Evolutionary conservation across 768 basidiomycete species (phyloP), one percentile per base, ranked within the genome.

Genomic region (Tylopilus vinaceipallidus): DNA sequence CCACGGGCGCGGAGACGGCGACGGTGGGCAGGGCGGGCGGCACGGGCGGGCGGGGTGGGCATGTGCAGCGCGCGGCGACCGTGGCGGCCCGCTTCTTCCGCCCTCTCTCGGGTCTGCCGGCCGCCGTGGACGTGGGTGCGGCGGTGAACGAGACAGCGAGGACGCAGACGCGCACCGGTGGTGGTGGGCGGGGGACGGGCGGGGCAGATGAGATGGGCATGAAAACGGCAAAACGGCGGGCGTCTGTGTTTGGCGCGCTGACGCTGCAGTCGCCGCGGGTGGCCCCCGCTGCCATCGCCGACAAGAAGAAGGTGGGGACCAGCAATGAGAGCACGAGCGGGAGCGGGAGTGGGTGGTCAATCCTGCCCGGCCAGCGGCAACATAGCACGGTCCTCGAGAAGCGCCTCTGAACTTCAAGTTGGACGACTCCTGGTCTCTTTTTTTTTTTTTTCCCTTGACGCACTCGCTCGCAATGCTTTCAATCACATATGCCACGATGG

Each of bases 171-270:
- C 29, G 29, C 23, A 17, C 24, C 30, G 24, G 8, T 5, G 27
- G 26, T 0, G 19, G 11, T 16, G 8, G 24, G 17, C 39, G 13
- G 7, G 38, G 33, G n/a, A n/a, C n/a, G n/a, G n/a, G 27, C 2
- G 38, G 29, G 17, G 36, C 34, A 19, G 57, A 58, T 33, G 57
- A 58, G 49, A 48, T 56, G 58, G 57, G 58, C 3, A 13, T 45
- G 42, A 27, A 29, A 2, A 19, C 42, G 30, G 68, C 71, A 73
- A 63, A 61, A n/a, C n/a, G n/a, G 8, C 51, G 45, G 22, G 48
- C 36, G 30, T 63, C 60, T 9, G 32, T 54, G 61, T 54, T 63
- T 2, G 50, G 39, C 40, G 6, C 46, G 9, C 22, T 50, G 16
- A 7, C 49, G n/a, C n/a, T n/a, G n/a, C n/a, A n/a, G n/a, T 47